Evolutionary conservation across 495 filamentous ascomycete genomes (phyloP).

Genomic region (Penicillium bovifimosum): DNA sequence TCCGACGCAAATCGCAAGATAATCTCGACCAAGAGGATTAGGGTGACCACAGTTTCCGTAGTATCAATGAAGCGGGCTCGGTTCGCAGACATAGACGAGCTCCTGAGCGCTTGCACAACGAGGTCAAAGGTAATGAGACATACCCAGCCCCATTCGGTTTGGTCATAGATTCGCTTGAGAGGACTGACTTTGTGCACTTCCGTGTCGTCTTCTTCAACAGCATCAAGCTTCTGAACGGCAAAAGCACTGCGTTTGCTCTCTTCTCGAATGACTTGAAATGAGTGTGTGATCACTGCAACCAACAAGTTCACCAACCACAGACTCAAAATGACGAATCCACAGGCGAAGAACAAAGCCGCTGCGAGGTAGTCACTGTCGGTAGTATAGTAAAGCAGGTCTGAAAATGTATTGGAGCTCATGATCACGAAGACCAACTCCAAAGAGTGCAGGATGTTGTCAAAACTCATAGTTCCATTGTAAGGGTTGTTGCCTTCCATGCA

Average conservation of each 20-base stretch:
- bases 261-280: constrained; percentile 96
- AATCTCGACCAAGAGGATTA: constrained; percentile 79
- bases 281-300: constrained; percentile 96
- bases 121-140: constrained; percentile 71
- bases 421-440: constrained; percentile 96
- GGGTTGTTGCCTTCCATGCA: constrained; percentile 79
- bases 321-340: constrained; percentile 85
- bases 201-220: constrained; percentile 30
- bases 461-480: constrained; percentile 81
- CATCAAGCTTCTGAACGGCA: constrained; percentile 62
- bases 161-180: constrained; percentile 65
- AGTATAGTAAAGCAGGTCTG: constrained; percentile 88
- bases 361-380: constrained; percentile 87
- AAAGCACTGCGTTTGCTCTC: constrained; percentile 94
- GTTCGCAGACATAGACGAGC: constrained; percentile 58
- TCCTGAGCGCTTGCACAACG: constrained; percentile 67
- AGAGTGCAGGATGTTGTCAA: constrained; percentile 89
- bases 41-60: constrained; percentile 72
- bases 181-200: constrained; percentile 41
- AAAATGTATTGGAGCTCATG: constrained; percentile 96
- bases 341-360: constrained; percentile 77
- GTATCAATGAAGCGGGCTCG: constrained; percentile 53
- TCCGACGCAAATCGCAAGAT: constrained; percentile 68
- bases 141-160: constrained; percentile 75
- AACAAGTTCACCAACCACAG: constrained; percentile 96